Base-by-base conservation (phyloP, 2,329 filamentous ascomycete species). In the Endothia cerciana region DNA sequence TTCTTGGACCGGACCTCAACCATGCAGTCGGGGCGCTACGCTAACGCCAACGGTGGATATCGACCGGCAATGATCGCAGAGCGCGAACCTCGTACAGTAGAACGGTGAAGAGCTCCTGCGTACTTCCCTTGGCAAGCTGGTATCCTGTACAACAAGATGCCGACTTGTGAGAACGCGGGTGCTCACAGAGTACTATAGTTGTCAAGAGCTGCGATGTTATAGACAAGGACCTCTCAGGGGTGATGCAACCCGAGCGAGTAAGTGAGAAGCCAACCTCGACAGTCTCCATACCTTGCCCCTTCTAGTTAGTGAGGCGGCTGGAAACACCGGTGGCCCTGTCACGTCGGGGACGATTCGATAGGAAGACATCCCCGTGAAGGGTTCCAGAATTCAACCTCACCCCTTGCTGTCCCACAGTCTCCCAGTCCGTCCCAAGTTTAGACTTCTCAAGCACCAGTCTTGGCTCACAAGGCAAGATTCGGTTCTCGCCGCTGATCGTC, bases 391-490 rank as follows among this genome's bases (percentile, higher is more conserved):
- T 55, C 36, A 43, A 45, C 60, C 60, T 43, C 51, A 22, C 36
- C 60, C 51, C 47, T 55, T 36, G 40, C 25, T 28, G 49, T 0
- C 10, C 49, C 30, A 36, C 59, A 8, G 28, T 51, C 22, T 45
- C 33, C 30, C 60, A 22, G n/a, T 8, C 55, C 60, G 60, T 63
- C 60, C 60, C 51, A 57, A 63, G 17, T 63, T 63, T 63, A 63
- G 60, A 36, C 60, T 63, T 36, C 19, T 55, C 15, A 25, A 19
- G 22, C 49, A 47, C 47, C 28, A 38, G n/a, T 62, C 38, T 45
- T 41, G 49, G 40, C 30, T 40, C 59, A 61, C 43, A 40, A 33
- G 45, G 3, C 17, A 22, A 17, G 59, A 36, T 41, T 53, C 22
- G 33, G 38, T 55, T 13, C 19, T 36, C 22, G 17, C 11, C 25